These are phyloP conservation scores for Urochloa ruziziensis DNA, from an alignment of 176 grass and related monocot species.

Conservation along the genomic window DNA sequence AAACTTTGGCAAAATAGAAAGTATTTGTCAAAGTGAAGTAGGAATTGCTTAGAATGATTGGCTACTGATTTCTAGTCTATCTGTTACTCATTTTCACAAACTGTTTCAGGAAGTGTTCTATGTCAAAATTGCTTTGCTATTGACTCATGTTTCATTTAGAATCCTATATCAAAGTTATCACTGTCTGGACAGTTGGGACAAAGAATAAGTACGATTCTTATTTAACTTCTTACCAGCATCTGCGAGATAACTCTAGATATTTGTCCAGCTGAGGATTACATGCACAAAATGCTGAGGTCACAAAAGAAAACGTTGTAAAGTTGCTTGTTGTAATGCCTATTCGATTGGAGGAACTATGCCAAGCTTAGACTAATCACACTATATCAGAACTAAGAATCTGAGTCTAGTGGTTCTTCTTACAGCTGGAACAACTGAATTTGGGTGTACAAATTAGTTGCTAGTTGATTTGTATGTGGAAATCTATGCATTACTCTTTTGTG, in stretches of 20 bases:
- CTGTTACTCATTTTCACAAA: neutral
- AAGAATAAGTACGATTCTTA: neutral
- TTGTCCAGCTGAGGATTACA: neutral
- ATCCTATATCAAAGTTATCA: neutral
- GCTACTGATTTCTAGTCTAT: neutral
- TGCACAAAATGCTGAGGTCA: neutral
- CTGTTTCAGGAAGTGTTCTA: neutral
- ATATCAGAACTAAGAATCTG: neutral
- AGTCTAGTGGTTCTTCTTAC: neutral
- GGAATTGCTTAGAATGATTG: neutral
- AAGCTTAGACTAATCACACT: neutral
- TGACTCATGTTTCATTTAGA: neutral
- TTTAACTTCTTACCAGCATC: neutral
- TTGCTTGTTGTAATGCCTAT: constrained; percentile 1
- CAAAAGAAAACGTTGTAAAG: neutral
- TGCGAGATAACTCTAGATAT: neutral
- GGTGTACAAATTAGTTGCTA: neutral
- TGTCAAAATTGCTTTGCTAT: constrained; percentile 16
- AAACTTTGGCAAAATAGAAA: neutral
- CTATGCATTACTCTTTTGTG: neutral
- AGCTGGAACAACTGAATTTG: neutral
- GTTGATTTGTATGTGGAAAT: neutral
- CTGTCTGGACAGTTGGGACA: neutral
- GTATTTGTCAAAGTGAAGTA: neutral
- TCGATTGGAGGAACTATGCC: neutral